Evolutionary conservation across 495 filamentous ascomycete species (phyloP).

Genomic region (Daldinia caldariorum): DNA sequence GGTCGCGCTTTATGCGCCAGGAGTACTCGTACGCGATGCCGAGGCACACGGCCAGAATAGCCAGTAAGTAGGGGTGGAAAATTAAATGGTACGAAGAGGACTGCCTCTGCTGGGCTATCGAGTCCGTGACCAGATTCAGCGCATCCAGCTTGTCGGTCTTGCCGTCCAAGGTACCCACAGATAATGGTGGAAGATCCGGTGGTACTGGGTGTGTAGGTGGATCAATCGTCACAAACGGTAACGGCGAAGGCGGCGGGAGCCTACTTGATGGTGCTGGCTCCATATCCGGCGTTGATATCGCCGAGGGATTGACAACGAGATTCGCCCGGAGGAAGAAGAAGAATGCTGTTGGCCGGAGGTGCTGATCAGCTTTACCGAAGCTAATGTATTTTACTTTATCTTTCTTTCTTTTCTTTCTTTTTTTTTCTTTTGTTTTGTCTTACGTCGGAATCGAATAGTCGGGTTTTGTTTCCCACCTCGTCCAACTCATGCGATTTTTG

Average conservation of each 20-base stretch:
- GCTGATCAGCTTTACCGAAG: conserved; percentile 35
- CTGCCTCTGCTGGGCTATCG: conserved; percentile 59
- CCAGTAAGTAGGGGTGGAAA: conserved; percentile 54
- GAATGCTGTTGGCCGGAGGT: conserved; percentile 55
- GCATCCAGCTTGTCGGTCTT: conserved; percentile 55
- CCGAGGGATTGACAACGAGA: conserved; percentile 60
- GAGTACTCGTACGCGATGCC: conserved; percentile 51
- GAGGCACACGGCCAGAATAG: conserved; percentile 42
- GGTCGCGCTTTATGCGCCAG: conserved; percentile 44
- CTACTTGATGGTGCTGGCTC: conserved; percentile 48
- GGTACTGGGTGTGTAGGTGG: conserved; percentile 36
- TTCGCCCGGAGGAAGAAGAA: conserved; percentile 67
- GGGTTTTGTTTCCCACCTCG: conserved; percentile 21
- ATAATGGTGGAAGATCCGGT: conserved; percentile 55
- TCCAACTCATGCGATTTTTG: conserved; percentile 12
- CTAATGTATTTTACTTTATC: conserved; percentile 12
- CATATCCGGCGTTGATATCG: conserved; percentile 57
- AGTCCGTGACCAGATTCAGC: conserved; percentile 56
- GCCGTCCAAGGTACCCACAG: conserved; percentile 48
- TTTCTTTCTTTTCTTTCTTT: neutral
- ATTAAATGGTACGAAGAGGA: conserved; percentile 50
- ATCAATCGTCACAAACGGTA: conserved; percentile 43
- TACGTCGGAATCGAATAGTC: conserved; percentile 12
- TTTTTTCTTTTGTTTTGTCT: conserved; percentile 3
- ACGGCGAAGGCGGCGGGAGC: conserved; percentile 46